Conservation (phyloP, 768 basidiomycete genomes). For the Tylopilus vinaceipallidus region DNA sequence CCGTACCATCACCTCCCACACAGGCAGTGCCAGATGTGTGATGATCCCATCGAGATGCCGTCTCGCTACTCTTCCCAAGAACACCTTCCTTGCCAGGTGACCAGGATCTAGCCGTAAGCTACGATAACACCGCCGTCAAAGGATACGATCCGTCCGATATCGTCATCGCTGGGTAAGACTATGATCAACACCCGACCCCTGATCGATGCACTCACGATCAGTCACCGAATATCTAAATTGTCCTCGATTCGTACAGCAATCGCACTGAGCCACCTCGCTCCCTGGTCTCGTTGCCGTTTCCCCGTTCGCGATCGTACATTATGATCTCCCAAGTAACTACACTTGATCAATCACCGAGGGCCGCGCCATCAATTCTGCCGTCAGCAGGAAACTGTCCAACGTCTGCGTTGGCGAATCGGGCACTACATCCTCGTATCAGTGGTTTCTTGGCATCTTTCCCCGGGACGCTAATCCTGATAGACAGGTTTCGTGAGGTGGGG, state of each 20-base stretch:
- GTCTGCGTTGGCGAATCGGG: constrained; percentile 15
- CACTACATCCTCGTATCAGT: constrained; percentile 8
- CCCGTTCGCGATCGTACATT: constrained; percentile 31
- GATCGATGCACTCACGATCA: constrained; percentile 27
- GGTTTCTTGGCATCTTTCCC: constrained; percentile 22
- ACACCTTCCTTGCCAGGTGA: constrained; percentile 19
- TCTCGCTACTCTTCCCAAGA: constrained; percentile 23
- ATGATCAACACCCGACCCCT: no score
- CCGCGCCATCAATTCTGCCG: not conserved
- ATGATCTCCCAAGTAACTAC: not conserved
- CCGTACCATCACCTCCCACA: not conserved
- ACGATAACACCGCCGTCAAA: constrained; percentile 25
- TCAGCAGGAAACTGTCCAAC: not conserved
- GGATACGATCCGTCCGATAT: constrained; percentile 25
- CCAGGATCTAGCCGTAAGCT: constrained; percentile 25
- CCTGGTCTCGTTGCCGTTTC: constrained; percentile 56
- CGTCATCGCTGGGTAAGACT: constrained; percentile 20
- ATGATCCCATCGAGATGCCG: constrained; percentile 25
- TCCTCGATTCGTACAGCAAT: constrained; percentile 10
- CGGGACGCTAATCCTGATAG: constrained; percentile 21
- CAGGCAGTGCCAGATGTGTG: constrained; percentile 6
- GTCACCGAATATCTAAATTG: not conserved
- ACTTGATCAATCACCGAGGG: not conserved
- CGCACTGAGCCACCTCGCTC: constrained; percentile 33
- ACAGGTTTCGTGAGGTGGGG: constrained; percentile 11